Evolutionary conservation across 352 stramenopile species (phyloP), one percentile per base, ranked within the genome.

Genomic region (Achlya hypogyna): DNA sequence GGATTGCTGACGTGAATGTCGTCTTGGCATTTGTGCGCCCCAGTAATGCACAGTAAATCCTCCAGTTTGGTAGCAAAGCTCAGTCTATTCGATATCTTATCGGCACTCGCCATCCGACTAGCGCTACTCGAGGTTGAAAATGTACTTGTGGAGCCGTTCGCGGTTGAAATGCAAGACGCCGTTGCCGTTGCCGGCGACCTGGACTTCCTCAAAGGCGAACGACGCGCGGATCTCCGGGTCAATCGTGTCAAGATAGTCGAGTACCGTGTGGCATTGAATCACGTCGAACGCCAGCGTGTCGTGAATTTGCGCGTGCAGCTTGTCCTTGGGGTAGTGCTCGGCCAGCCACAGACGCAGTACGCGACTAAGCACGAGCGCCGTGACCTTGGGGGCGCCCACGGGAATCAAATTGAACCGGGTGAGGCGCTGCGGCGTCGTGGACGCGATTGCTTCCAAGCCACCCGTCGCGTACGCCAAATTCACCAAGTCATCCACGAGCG

Each of bases 171-270:
- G 14, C 9, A 67, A 25, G 16, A 58, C 47, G 6, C 60, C 60
- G 23, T 45, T 23, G 27, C 60, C 60, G 47, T 67, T 49, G 43
- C 60, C 60, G 47, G 60, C 42, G 18, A 49, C 60, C 25, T 59
- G 60, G 5, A 94, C 89, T 62, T 92, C 83, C 67, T 94, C 86
- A 82, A 94, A 92, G 0, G 81, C 83, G 56, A 94, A 94, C 27
- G 91, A 74, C 47, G 75, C 75, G 25, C 86, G 83, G 18, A 88
- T 62, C 38, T 76, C 81, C 22, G 78, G 51, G 45, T 90, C 80
- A 65, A 91, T 82, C 2, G 72, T 74, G 69, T 94, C 86, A 56
- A 94, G 72, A 23, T 87, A 78, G 69, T 94, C 86, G 35, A 94
- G 74, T 34, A 94, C 70, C 4, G 90, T 79, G 54, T 82, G 88